A percentile compares a stretch with the other conserved stretches of the same genome.
Evolutionary conservation across 768 basidiomycete species (phyloP).

Genomic region (Postia placenta): DNA sequence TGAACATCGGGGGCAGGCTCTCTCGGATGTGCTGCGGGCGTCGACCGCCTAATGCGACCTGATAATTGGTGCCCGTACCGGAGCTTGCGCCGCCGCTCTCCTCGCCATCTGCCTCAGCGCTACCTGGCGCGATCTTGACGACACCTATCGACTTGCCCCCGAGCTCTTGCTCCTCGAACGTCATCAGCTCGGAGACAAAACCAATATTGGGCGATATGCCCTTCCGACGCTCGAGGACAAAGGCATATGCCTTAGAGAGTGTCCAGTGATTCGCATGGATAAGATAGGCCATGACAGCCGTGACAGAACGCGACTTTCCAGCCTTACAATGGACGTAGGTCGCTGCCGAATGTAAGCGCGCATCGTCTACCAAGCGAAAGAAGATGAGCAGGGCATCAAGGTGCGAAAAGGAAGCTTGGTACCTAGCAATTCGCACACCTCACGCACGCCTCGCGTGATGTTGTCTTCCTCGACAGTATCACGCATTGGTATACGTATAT

Average conservation of each 20-base stretch:
- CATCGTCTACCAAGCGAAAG: constrained; percentile 67
- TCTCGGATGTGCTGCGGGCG: constrained; percentile 67
- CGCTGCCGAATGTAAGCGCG: constrained; percentile 79
- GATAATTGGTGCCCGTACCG: constrained; percentile 27
- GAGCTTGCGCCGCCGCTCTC: constrained; percentile 17
- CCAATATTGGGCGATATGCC: constrained; percentile 97
- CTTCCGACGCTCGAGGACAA: constrained; percentile 87
- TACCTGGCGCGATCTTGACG: constrained; percentile 33
- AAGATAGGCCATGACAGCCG: constrained; percentile 94
- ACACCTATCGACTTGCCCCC: constrained; percentile 73
- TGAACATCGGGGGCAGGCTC: constrained; percentile 59
- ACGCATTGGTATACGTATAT: constrained; percentile 85
- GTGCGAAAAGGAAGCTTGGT: constrained; percentile 8
- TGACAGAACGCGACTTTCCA: constrained; percentile 92
- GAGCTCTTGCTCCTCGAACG: constrained; percentile 87
- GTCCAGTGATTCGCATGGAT: constrained; percentile 98
- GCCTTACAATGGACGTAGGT: constrained; percentile 97
- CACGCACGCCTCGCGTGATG: constrained; percentile 71
- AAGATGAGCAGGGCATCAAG: not conserved
- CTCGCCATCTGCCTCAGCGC: constrained; percentile 22
- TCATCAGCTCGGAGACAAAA: constrained; percentile 96
- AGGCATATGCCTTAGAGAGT: constrained; percentile 83
- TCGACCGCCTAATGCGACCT: constrained; percentile 40
- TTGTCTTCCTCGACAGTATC: constrained; percentile 95
- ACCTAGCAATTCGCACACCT: constrained; percentile 87